A percentile compares a stretch with the other conserved stretches of the same genome.
These are phyloP conservation scores for Pestalotiopsis sp. DNA, from an alignment of 2,329 filamentous ascomycete genomes.

Conservation along the genomic window DNA sequence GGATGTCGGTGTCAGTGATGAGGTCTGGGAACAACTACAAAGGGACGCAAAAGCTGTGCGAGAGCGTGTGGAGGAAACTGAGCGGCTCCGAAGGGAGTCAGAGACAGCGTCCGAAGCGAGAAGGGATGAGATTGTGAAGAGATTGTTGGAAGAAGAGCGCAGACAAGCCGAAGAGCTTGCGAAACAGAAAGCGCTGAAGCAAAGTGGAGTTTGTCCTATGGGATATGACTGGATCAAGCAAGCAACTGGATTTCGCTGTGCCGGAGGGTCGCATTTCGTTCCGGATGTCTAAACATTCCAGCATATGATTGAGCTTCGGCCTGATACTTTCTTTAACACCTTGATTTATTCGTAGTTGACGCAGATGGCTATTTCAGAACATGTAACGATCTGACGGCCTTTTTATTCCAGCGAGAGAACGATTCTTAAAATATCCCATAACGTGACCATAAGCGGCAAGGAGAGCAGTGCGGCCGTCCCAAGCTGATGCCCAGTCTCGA, in stretches of 20 bases:
- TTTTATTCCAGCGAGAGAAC: too few species aligned
- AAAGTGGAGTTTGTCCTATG: slow-evolving; percentile 56
- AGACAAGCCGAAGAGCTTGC: slow-evolving; percentile 35
- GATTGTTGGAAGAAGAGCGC: slow-evolving; percentile 41
- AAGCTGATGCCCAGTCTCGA: too few species aligned
- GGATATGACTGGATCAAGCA: slow-evolving; percentile 68
- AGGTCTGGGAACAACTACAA: slow-evolving; percentile 60
- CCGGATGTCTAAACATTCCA: background rate
- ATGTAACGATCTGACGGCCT: too few species aligned
- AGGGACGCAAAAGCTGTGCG: background rate
- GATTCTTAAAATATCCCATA: too few species aligned
- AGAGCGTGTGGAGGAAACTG: slow-evolving; percentile 40
- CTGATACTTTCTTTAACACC: too few species aligned
- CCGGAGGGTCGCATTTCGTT: slow-evolving; percentile 62
- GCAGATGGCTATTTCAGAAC: too few species aligned
- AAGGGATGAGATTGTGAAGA: slow-evolving; percentile 37
- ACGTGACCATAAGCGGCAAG: too few species aligned
- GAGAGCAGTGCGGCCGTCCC: too few species aligned
- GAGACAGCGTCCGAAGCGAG: slow-evolving; percentile 27
- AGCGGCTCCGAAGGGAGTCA: slow-evolving; percentile 31
- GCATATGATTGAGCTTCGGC: too few species aligned
- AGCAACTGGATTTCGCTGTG: slow-evolving; percentile 61
- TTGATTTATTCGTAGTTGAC: too few species aligned
- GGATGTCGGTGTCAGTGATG: slow-evolving; percentile 62
- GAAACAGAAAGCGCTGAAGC: slow-evolving; percentile 46